Base-by-base conservation (phyloP, 2,329 filamentous ascomycete genomes). In the Aspergillus jensenii region DNA sequence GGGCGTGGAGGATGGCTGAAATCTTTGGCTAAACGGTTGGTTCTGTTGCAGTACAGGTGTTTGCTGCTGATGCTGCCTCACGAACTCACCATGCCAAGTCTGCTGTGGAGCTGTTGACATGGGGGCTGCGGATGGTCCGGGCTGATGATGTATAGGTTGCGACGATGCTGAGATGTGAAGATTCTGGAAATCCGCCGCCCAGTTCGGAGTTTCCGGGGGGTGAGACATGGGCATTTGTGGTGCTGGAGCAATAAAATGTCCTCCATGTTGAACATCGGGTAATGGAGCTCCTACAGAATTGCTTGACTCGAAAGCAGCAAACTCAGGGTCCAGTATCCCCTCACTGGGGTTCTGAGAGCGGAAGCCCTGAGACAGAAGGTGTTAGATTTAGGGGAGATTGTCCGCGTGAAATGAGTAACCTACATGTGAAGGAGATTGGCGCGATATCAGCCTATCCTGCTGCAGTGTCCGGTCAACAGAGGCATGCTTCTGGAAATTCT, bases 401-500 rank as follows among this genome's bases (percentile, higher is more conserved):
- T 39, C 4, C 4, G 8, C n/a, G 3, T 25, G 33, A n/a, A n/a
- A 9, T 14, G 2, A 33, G 33, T 6, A 45, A 61, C 75, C 61
- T 74, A 87, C 86, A 73, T 87, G 83, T 50, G 79, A 74, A 45
- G 82, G 79, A 52, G 81, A 76, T 55, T 82, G 79, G 59, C 82
- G 81, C 9, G 81, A 77, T 37, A 80, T 74, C 47, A 90, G 68
- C 52, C 88, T 86, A 74, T 92, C 90, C 72, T 91, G 90, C 69
- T 92, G 89, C 49, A 89, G 79, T 9, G 87, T 87, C 55, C 87
- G 81, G 70, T 92, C 88, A 61, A 84, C 81, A 49, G 87, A 81
- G 11, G 84, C 78, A 72, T 91, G 89, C 67, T 88, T 87, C 67
- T 88, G 84, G 70, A 92, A 85, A 68, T 84, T 87, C 74, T 91